Conservation (phyloP, 768 basidiomycete species). For the Leccinum arenicola region DNA sequence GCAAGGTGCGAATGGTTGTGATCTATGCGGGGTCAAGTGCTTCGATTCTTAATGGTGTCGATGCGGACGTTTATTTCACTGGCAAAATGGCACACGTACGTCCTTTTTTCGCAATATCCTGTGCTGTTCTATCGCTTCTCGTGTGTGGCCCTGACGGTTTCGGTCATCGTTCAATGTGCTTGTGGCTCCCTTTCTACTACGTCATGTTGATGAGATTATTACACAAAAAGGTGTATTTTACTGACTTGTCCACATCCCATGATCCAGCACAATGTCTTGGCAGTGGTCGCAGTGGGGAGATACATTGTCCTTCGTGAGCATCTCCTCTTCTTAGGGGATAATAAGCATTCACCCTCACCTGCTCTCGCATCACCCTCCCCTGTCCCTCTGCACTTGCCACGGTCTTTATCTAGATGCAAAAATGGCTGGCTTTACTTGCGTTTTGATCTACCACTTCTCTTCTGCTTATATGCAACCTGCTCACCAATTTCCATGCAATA, state of each 20-base stretch:
- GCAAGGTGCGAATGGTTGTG: conserved; percentile 59
- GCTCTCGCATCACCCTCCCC: no score
- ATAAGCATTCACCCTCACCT: no score
- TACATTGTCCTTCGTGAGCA: conserved; percentile 82
- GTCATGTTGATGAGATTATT: conserved; percentile 6
- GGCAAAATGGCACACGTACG: conserved; percentile 91
- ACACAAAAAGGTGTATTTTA: neutral
- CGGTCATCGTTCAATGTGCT: neutral
- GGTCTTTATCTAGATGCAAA: no score
- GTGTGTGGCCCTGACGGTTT: neutral
- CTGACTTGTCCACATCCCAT: neutral
- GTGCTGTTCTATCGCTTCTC: conserved; percentile 2
- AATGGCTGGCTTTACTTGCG: no score
- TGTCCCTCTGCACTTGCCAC: no score
- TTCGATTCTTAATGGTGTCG: conserved; percentile 64
- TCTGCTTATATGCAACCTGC: no score
- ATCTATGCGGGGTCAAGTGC: conserved; percentile 92
- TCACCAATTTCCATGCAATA: no score
- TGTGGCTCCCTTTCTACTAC: conserved; percentile 7
- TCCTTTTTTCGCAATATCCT: conserved; percentile 16
- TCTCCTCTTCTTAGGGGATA: neutral
- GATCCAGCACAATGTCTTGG: conserved; percentile 83
- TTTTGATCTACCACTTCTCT: no score
- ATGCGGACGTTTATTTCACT: conserved; percentile 87
- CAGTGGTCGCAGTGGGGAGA: conserved; percentile 69